A percentile compares a stretch with the other conserved stretches of the same genome.
Conservation (phyloP, 805 yeast genomes). For the Schizosaccharomyces lindneri region DNA sequence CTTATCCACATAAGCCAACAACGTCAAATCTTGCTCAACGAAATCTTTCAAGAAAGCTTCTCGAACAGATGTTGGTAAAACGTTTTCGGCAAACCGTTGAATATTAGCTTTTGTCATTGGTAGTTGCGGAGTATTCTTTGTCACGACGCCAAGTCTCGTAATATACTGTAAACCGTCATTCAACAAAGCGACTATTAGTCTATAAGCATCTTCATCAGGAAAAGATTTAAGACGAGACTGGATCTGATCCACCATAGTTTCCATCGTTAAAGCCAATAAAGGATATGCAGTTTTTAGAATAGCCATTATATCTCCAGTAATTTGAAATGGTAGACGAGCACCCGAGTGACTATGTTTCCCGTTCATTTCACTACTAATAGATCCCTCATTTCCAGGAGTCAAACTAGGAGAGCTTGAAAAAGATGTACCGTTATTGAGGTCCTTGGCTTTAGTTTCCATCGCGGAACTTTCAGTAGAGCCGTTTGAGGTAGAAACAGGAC, state of each 20-base stretch:
- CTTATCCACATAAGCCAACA: constrained; percentile 64
- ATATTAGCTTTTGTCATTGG: constrained; percentile 76
- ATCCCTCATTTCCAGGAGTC: too few relatives aligned
- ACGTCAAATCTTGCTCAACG: constrained; percentile 61
- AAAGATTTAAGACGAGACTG: constrained; percentile 79
- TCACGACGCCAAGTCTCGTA: constrained; percentile 64
- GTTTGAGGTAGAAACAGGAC: too few relatives aligned
- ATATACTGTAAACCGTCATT: constrained; percentile 83
- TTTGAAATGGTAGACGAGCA: constrained; percentile 69
- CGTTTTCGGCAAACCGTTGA: constrained; percentile 73
- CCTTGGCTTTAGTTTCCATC: background rate
- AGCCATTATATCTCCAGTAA: constrained; percentile 79
- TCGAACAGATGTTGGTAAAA: constrained; percentile 65
- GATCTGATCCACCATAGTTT: constrained; percentile 86
- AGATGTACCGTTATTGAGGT: too few relatives aligned
- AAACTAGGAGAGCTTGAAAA: too few relatives aligned
- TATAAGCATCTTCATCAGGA: constrained; percentile 87
- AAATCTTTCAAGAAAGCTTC: constrained; percentile 78
- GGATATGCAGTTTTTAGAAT: constrained; percentile 94
- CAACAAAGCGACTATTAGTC: constrained; percentile 72
- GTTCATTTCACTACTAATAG: too few relatives aligned
- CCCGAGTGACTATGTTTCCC: background rate
- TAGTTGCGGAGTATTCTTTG: constrained; percentile 71
- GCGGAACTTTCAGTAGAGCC: constrained; percentile 11
- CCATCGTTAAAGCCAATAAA: constrained; percentile 68